These are phyloP conservation scores for Taiozyma sp. DNA, from an alignment of 1,139 yeast genomes.

Conservation along the genomic window DNA sequence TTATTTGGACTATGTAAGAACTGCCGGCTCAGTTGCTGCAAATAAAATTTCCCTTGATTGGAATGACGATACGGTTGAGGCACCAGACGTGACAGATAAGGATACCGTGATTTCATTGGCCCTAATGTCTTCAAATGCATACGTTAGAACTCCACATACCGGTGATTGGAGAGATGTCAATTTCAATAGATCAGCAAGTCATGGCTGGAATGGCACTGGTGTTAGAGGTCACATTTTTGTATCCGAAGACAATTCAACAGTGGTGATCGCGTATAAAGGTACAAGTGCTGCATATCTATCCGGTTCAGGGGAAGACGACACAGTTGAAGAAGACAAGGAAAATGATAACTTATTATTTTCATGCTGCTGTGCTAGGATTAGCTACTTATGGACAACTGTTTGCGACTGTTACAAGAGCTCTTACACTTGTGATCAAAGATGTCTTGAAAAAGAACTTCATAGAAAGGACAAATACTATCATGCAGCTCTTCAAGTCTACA, in stretches of 20 bases:
- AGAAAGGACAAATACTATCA: conserved; percentile 78
- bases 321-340: conserved; percentile 72
- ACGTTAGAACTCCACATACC: conserved; percentile 66
- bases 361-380: conserved; percentile 94
- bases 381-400: conserved; percentile 91
- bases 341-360: conserved; percentile 89
- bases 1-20: conserved; percentile 55
- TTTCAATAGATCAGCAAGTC: conserved; percentile 45
- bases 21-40: conserved; percentile 40
- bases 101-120: conserved; percentile 76
- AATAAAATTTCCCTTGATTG: conserved; percentile 50
- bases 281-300: conserved; percentile 85
- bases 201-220: conserved; percentile 88
- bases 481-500: conserved; percentile 74
- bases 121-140: conserved; percentile 86
- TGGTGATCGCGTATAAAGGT: conserved; percentile 84
- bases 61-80: conserved; percentile 38
- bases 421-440: conserved; percentile 84
- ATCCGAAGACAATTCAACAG: conserved; percentile 56
- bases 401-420: conserved; percentile 90
- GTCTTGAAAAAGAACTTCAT: conserved; percentile 74
- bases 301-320: conserved; percentile 67
- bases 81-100: conserved; percentile 75
- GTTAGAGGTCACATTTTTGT: conserved; percentile 89
- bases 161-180: conserved; percentile 92